Evolutionary conservation across 495 filamentous ascomycete species (phyloP).

Genomic region (Aspergillus asperescens): DNA sequence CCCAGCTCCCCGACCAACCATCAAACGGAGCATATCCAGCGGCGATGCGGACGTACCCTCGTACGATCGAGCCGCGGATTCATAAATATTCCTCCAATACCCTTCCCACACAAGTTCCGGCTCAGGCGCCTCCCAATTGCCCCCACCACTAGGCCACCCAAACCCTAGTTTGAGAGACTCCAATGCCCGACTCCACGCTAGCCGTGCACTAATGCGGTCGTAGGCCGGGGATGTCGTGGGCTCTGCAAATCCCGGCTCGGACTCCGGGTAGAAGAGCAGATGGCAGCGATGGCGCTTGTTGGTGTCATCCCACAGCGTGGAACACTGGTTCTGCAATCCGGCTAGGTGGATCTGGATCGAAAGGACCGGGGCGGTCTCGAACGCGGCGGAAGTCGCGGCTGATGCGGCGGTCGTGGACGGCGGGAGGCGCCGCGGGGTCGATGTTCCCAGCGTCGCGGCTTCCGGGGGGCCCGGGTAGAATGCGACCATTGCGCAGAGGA

Average conservation of each 20-base stretch:
- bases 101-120: slow-evolving; percentile 57
- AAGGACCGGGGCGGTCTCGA: slow-evolving; percentile 38
- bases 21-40: background rate
- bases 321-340: slow-evolving; percentile 38
- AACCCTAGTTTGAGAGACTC: slow-evolving; percentile 51
- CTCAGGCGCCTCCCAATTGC: slow-evolving; percentile 43
- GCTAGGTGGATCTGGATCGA: slow-evolving; percentile 49
- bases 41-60: background rate
- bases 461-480: slow-evolving; percentile 49
- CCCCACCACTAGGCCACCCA: slow-evolving; percentile 28
- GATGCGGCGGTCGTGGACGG: slow-evolving; percentile 26
- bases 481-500: slow-evolving; percentile 48
- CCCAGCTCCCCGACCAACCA: slow-evolving; percentile 10
- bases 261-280: slow-evolving; percentile 44
- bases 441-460: background rate
- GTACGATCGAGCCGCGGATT: background rate
- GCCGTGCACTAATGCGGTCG: slow-evolving; percentile 40
- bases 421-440: slow-evolving; percentile 7
- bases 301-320: slow-evolving; percentile 24
- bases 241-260: slow-evolving; percentile 33
- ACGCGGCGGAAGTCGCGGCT: slow-evolving; percentile 31
- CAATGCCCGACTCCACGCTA: slow-evolving; percentile 54
- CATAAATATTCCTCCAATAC: slow-evolving; percentile 34
- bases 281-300: slow-evolving; percentile 44
- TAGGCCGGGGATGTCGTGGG: background rate